phyloP scores from a whole-genome alignment of 2,329 filamentous ascomycete genomes.

The Huntiella bhutanensis region DNA sequence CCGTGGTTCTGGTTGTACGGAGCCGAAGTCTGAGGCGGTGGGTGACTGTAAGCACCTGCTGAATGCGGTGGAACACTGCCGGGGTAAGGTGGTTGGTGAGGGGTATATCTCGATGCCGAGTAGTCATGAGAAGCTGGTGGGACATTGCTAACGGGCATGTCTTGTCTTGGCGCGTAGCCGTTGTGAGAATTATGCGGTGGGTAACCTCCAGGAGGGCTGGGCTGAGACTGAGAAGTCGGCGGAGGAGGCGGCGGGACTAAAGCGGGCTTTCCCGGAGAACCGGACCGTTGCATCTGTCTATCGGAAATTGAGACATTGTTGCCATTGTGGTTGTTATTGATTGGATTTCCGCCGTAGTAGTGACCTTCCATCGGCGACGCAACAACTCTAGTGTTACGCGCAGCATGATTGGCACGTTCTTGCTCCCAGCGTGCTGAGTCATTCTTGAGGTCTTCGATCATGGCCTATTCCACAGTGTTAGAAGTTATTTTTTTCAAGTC shows the following conservation, averaged over 20 bases:
- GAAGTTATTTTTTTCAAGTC: not conserved
- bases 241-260: conserved; percentile 6
- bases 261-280: conserved; percentile 4
- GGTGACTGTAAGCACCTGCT: conserved; percentile 1
- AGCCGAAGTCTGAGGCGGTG: conserved; percentile 2
- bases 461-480: conserved; percentile 26
- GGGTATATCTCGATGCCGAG: conserved; percentile 2
- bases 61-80: conserved; percentile 7
- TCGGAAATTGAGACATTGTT: not conserved
- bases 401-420: conserved; percentile 22
- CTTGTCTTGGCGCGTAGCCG: conserved; percentile 3
- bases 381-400: conserved; percentile 6
- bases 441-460: conserved; percentile 44
- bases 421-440: conserved; percentile 43
- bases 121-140: conserved; percentile 3
- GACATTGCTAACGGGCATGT: conserved; percentile 5
- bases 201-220: not conserved
- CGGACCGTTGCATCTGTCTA: not conserved
- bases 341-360: conserved; percentile 2
- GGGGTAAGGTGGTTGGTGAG: conserved; percentile 8
- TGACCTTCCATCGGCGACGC: conserved; percentile 4
- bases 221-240: conserved; percentile 1
- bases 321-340: not conserved
- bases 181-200: not conserved
- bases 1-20: not conserved